Evolutionary conservation across 148 eudicot species (phyloP).

Genomic region (Rhododendron ferrugineum): DNA sequence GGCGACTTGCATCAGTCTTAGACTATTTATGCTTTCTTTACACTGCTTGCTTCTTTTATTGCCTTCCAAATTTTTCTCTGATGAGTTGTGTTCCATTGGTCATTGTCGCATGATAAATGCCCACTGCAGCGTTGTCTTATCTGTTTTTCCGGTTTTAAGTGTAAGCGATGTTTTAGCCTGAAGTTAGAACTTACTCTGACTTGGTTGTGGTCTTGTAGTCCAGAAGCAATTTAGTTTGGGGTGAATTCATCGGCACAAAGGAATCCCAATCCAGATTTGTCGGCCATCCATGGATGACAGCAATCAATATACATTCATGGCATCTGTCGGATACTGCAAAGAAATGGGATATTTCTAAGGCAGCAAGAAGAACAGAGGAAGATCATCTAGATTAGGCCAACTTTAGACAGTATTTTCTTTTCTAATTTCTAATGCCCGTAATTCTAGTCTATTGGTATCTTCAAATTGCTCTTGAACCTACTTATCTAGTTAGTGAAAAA

Average conservation of each 20-base stretch:
- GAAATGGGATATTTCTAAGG: background rate
- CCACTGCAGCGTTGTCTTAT: too few relatives aligned
- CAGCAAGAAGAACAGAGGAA: background rate
- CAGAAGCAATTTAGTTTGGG: background rate
- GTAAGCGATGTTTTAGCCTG: background rate
- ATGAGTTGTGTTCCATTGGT: background rate
- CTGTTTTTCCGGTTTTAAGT: background rate
- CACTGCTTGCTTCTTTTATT: too few relatives aligned
- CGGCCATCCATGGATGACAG: background rate
- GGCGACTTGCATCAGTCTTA: background rate
- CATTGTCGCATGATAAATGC: background rate
- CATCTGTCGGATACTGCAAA: background rate
- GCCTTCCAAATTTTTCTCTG: background rate
- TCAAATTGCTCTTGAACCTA: background rate
- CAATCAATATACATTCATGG: background rate
- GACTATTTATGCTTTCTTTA: background rate
- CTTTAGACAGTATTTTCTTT: too few relatives aligned
- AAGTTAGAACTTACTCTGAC: too few relatives aligned
- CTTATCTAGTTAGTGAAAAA: background rate
- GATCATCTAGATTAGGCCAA: too few relatives aligned
- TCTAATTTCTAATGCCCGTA: too few relatives aligned
- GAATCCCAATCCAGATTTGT: background rate
- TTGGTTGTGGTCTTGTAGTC: background rate
- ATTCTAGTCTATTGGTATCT: background rate
- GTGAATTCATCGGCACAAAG: background rate